phyloP scores from a whole-genome alignment of 495 filamentous ascomycete genomes.

The Penicillium salamii region DNA sequence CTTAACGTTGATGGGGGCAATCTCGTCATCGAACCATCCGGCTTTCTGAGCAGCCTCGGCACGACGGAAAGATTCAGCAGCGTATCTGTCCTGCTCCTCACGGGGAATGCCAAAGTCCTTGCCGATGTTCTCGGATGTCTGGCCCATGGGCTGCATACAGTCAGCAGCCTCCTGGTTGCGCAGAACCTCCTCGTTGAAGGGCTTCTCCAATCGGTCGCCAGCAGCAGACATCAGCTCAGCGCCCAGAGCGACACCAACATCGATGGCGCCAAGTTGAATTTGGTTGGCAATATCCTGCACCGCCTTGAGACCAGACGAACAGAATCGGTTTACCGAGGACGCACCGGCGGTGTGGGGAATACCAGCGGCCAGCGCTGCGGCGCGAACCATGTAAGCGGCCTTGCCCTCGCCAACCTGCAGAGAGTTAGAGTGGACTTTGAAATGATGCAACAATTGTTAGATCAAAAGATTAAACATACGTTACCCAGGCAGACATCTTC shows the following conservation, averaged over 20 bases:
- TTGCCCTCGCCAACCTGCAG: conserved; percentile 79
- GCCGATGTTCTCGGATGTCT: conserved; percentile 96
- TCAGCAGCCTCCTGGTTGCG: conserved; percentile 74
- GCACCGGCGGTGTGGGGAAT: conserved; percentile 86
- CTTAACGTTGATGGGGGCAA: conserved; percentile 76
- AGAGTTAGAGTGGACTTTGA: background rate
- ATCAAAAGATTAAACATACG: conserved; percentile 51
- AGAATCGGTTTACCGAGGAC: conserved; percentile 89
- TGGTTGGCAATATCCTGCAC: conserved; percentile 92
- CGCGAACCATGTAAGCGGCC: conserved; percentile 85
- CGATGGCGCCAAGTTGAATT: conserved; percentile 77
- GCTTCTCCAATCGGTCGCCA: conserved; percentile 61
- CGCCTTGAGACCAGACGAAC: conserved; percentile 92
- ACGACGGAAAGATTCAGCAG: conserved; percentile 79
- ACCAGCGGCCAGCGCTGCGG: conserved; percentile 84
- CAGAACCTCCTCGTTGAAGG: conserved; percentile 77
- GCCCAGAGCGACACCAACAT: conserved; percentile 82
- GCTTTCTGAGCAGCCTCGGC: conserved; percentile 91
- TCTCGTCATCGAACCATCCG: conserved; percentile 93
- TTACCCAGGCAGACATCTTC: conserved; percentile 95
- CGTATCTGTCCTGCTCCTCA: conserved; percentile 77
- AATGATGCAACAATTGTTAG: too few species aligned
- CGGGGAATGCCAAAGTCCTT: conserved; percentile 83
- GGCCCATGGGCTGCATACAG: conserved; percentile 94
- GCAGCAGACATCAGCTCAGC: conserved; percentile 81